phyloP scores from a whole-genome alignment of 495 filamentous ascomycete species.

The Oidiodendron maius region DNA sequence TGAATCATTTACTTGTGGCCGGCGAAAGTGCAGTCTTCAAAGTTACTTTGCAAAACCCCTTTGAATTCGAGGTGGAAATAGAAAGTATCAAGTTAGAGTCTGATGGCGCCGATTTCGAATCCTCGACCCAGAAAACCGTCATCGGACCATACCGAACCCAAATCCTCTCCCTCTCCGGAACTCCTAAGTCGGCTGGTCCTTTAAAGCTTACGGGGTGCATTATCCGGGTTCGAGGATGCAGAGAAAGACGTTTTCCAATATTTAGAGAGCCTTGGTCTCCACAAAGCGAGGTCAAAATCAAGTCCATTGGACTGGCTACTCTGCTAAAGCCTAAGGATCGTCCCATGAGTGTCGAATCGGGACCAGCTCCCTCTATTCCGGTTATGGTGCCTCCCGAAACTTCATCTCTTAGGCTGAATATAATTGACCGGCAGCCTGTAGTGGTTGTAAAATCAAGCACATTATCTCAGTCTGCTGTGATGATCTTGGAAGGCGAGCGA shows the following conservation, averaged over 20 bases:
- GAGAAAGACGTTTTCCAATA: conserved; percentile 75
- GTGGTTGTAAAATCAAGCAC: conserved; percentile 69
- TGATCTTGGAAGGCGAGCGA: conserved; percentile 85
- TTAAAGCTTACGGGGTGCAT: conserved; percentile 72
- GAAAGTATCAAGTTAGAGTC: conserved; percentile 73
- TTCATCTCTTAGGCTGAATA: conserved; percentile 36
- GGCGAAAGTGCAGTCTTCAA: conserved; percentile 70
- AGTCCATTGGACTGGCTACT: conserved; percentile 60
- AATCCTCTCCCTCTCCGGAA: conserved; percentile 64
- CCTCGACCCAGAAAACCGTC: conserved; percentile 54
- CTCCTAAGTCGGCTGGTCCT: conserved; percentile 57
- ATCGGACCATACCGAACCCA: conserved; percentile 79
- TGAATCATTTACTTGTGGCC: conserved; percentile 64
- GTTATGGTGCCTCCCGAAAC: conserved; percentile 26
- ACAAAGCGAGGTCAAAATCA: conserved; percentile 64
- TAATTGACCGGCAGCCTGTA: conserved; percentile 72
- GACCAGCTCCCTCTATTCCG: conserved; percentile 10
- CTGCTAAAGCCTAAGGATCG: conserved; percentile 40
- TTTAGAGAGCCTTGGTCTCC: conserved; percentile 72
- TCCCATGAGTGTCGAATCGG: conserved; percentile 43
- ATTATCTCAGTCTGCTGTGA: conserved; percentile 78
- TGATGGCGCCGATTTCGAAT: conserved; percentile 64
- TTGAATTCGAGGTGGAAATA: conserved; percentile 85
- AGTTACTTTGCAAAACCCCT: conserved; percentile 86
- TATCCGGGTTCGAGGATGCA: conserved; percentile 74